Conservation (phyloP, 2,329 filamentous ascomycete genomes). For the Neocatenulostroma microsporum region DNA sequence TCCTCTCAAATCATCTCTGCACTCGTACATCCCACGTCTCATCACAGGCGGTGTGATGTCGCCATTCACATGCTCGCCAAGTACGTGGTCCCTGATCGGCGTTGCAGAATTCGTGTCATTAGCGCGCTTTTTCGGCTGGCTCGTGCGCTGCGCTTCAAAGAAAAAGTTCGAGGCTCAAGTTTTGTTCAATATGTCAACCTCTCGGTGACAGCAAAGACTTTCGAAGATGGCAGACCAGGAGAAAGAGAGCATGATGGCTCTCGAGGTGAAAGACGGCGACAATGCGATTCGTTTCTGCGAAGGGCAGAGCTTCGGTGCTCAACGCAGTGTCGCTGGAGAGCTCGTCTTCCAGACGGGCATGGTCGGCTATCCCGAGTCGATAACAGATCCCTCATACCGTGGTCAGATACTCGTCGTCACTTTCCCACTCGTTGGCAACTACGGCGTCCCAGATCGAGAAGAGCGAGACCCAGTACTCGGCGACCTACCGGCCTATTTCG, state of each 20-base stretch:
- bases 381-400: constrained; percentile 80
- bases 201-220: no score
- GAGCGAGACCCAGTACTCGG: constrained; percentile 75
- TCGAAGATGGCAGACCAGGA: constrained; percentile 23
- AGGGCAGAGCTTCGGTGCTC: constrained; percentile 91
- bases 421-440: constrained; percentile 93
- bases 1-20: no score
- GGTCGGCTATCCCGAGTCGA: constrained; percentile 95
- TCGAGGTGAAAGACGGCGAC: constrained; percentile 88
- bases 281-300: constrained; percentile 57
- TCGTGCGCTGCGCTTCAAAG: no score
- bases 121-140: no score
- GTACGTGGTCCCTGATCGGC: no score
- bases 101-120: no score
- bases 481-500: constrained; percentile 85
- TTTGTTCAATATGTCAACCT: no score
- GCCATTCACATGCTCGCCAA: no score
- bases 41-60: no score
- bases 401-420: constrained; percentile 95
- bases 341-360: constrained; percentile 99
- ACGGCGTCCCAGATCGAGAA: constrained; percentile 86
- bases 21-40: no score
- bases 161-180: no score
- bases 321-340: constrained; percentile 91
- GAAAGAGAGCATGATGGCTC: constrained; percentile 50